A percentile compares a stretch with the other conserved stretches of the same genome.
phyloP scores from a whole-genome alignment of 2,329 filamentous ascomycete genomes.

The Biscogniauxia mediterranea region DNA sequence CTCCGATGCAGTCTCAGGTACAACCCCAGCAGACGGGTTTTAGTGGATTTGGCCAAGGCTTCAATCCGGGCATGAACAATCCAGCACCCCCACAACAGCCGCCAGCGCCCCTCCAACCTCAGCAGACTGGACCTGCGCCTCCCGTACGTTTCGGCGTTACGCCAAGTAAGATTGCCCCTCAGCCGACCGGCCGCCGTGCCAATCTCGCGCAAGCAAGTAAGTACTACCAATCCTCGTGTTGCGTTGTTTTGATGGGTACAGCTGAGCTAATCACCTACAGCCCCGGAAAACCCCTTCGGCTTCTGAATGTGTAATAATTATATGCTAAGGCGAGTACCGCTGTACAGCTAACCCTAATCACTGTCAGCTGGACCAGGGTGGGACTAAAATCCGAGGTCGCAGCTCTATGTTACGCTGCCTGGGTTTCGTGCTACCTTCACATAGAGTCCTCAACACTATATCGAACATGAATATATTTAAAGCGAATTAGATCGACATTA shows the following conservation, averaged over 20 bases:
- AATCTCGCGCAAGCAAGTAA: slow-evolving; percentile 95
- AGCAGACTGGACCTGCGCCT: slow-evolving; percentile 83
- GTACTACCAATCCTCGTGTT: slow-evolving; percentile 49
- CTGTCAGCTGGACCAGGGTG: neutral
- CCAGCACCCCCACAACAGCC: slow-evolving; percentile 56
- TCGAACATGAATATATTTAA: neutral
- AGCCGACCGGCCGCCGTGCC: slow-evolving; percentile 84
- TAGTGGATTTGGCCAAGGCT: slow-evolving; percentile 45
- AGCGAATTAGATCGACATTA: neutral
- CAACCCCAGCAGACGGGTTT: slow-evolving; percentile 51
- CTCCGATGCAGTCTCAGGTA: slow-evolving; percentile 36
- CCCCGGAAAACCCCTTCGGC: slow-evolving; percentile 54
- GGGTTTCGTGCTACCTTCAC: neutral
- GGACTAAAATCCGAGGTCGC: neutral
- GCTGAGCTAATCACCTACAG: slow-evolving; percentile 31
- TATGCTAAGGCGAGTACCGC: neutral
- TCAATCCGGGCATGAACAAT: slow-evolving; percentile 46
- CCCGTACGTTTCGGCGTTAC: slow-evolving; percentile 85
- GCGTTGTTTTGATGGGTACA: slow-evolving; percentile 14
- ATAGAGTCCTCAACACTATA: neutral
- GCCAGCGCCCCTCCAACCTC: slow-evolving; percentile 65
- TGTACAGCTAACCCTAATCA: neutral
- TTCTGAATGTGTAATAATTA: slow-evolving; percentile 34
- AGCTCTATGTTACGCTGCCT: neutral
- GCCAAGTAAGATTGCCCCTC: slow-evolving; percentile 72